Conservation (phyloP, 106 monocot genomes). For the Allium cepa region DNA sequence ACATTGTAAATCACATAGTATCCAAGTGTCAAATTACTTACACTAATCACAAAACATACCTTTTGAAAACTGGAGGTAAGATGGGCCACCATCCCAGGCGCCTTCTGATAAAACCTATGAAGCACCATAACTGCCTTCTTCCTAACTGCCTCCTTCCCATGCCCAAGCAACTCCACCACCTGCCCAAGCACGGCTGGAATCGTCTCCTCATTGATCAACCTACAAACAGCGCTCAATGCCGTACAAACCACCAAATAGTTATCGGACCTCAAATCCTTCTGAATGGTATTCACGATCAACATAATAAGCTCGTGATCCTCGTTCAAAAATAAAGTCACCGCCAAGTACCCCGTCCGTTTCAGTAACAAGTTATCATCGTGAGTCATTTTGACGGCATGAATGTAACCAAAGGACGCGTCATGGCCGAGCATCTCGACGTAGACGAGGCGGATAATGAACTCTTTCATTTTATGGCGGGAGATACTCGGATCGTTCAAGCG, state of each 20-base stretch:
- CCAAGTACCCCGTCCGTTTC: slow-evolving; percentile 92
- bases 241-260: slow-evolving; percentile 86
- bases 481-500: slow-evolving; percentile 84
- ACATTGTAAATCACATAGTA: no score
- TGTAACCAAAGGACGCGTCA: slow-evolving; percentile 96
- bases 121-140: slow-evolving; percentile 98
- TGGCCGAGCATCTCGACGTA: slow-evolving; percentile 99
- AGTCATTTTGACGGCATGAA: slow-evolving; percentile 98
- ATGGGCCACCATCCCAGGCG: slow-evolving; percentile 57
- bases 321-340: slow-evolving; percentile 85
- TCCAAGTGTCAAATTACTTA: no score
- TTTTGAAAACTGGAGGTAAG: slow-evolving; percentile 78
- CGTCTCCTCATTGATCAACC: slow-evolving; percentile 93
- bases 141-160: slow-evolving; percentile 84
- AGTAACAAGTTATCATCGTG: slow-evolving; percentile 73
- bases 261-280: slow-evolving; percentile 91
- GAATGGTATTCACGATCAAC: slow-evolving; percentile 93
- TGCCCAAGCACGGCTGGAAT: slow-evolving; percentile 94
- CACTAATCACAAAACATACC: slow-evolving; percentile 17
- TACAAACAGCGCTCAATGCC: slow-evolving; percentile 75
- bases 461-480: slow-evolving; percentile 90
- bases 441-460: slow-evolving; percentile 85
- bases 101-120: slow-evolving; percentile 81
- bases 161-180: slow-evolving; percentile 82
- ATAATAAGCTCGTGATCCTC: slow-evolving; percentile 96